Evolutionary conservation across 257 asterid species (phyloP), one percentile per base, ranked within the genome.

Genomic region (Przewalskia tangutica): DNA sequence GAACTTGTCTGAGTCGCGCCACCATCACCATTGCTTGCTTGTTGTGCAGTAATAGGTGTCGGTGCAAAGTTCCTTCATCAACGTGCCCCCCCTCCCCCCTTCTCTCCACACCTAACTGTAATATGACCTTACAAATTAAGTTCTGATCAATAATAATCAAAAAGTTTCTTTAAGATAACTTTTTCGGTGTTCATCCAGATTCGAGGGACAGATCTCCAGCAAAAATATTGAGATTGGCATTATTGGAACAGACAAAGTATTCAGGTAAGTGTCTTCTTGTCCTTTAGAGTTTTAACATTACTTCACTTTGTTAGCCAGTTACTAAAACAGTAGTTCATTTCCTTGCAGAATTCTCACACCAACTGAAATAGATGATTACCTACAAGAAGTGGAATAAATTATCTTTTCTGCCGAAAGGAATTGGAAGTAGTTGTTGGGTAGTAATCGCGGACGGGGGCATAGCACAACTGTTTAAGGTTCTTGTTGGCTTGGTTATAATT

Each of bases 171-270:
- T 1, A 50, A 48, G 46, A 3, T 48, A 48, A 3, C 79, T 20
- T 17, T 0, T 48, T 75, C 1, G 79, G 60, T 75, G 27, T 23
- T 75, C 9, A 75, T 71, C 58, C 94, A 96, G 99, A 82, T 96
- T 96, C 83, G 99, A 96, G 87, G 98, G 99, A 64, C 99, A 96
- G 82, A 96, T 96, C 79, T 93, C 99, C 20, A 88, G 98, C 87
- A 94, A 94, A 83, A 96, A 96, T 84, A 96, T 96, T 56, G 99
- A 96, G 93, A 96, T 96, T 84, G 99, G 98, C 16, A 93, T 96
- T 77, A 94, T 96, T 86, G 98, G 98, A 83, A 89, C 81, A 12
- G 99, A 96, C 93, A 90, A 83, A 86, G 84, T 84, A 80, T 96
- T 96, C 87, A 94, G 82, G 99, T 85, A 77, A 86, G 91, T 79